These are phyloP conservation scores for Dendrocalamus latiflorus DNA, from an alignment of 202 grass and related monocot species.

Conservation along the genomic window DNA sequence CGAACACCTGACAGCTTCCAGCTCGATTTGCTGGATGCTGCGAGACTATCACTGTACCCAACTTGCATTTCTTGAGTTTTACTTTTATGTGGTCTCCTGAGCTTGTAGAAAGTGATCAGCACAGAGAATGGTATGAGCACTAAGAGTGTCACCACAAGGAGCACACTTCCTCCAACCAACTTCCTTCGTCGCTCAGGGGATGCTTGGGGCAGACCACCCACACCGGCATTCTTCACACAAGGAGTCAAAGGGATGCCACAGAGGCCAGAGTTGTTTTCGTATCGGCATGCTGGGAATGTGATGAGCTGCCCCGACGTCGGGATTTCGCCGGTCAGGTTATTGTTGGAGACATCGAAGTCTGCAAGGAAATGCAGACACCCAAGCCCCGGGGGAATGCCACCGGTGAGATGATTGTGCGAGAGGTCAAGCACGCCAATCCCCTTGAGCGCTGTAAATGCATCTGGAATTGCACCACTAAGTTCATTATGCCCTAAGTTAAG, in stretches of 20 bases:
- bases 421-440: conserved; percentile 52
- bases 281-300: conserved; percentile 49
- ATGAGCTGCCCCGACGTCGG: conserved; percentile 54
- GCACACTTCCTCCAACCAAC: conserved; percentile 28
- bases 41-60: conserved; percentile 46
- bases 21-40: conserved; percentile 34
- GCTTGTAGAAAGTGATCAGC: conserved; percentile 47
- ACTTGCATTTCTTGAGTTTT: conserved; percentile 23
- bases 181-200: conserved; percentile 8
- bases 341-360: too few species aligned
- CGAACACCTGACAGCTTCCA: conserved; percentile 55
- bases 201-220: not conserved
- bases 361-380: conserved; percentile 52
- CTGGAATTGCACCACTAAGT: conserved; percentile 44
- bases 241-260: conserved; percentile 52
- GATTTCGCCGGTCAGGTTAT: conserved; percentile 47
- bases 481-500: conserved; percentile 65
- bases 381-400: conserved; percentile 34
- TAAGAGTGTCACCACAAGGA: conserved; percentile 45
- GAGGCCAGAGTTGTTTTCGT: conserved; percentile 59
- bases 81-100: conserved; percentile 32
- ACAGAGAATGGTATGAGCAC: conserved; percentile 43
- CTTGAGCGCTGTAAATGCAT: conserved; percentile 32
- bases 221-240: conserved; percentile 18
- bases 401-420: too few species aligned